Percentiles rank a stretch among this genome's conserved stretches.
phyloP scores from a whole-genome alignment of 805 yeast genomes.

The Clavispora vitiphila region DNA sequence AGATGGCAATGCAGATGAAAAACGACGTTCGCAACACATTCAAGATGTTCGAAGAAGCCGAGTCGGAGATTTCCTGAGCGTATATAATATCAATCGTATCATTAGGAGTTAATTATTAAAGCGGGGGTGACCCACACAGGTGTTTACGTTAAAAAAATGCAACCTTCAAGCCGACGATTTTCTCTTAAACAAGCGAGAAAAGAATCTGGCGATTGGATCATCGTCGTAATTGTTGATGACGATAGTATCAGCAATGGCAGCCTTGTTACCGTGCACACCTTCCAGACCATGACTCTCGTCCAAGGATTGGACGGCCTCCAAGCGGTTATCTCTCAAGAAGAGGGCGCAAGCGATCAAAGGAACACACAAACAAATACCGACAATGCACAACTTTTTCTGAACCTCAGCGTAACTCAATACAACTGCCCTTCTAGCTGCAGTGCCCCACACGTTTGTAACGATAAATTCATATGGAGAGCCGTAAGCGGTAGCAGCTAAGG shows the following conservation, averaged over 20 bases:
- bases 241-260: constrained; percentile 9
- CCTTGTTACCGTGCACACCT: constrained; percentile 12
- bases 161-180: neutral
- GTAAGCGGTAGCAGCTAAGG: constrained; percentile 30
- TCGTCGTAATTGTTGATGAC: constrained; percentile 15
- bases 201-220: constrained; percentile 14
- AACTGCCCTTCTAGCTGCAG: constrained; percentile 54
- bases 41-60: constrained; percentile 56
- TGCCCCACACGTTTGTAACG: constrained; percentile 50
- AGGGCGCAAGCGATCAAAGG: constrained; percentile 46
- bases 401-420: constrained; percentile 55
- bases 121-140: too few relatives aligned
- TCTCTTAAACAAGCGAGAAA: constrained; percentile 8
- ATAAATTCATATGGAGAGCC: constrained; percentile 50
- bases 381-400: constrained; percentile 53
- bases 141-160: too few relatives aligned
- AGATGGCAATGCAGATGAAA: constrained; percentile 67
- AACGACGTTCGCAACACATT: constrained; percentile 55
- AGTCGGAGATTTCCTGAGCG: constrained; percentile 10
- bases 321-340: constrained; percentile 49
- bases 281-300: constrained; percentile 13
- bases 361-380: constrained; percentile 51
- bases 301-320: constrained; percentile 33
- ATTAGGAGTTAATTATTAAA: too few relatives aligned
- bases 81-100: neutral